These are phyloP conservation scores for Carex littledalei DNA, from an alignment of 176 grass and related monocot species.

Conservation along the genomic window DNA sequence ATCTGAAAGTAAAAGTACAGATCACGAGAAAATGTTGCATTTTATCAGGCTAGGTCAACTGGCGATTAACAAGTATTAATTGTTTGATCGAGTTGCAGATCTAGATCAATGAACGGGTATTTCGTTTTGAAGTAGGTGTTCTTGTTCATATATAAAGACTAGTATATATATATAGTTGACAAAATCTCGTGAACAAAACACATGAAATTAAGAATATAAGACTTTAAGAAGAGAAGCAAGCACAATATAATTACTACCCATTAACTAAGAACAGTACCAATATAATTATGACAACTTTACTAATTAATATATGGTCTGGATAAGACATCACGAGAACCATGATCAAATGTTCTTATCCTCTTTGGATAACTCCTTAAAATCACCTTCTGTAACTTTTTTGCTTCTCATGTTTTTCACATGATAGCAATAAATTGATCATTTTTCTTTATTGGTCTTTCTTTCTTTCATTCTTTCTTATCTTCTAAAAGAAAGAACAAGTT, in stretches of 20 bases:
- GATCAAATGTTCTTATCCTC: conserved; percentile 19
- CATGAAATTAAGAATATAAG: neutral
- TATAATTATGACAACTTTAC: neutral
- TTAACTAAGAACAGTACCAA: neutral
- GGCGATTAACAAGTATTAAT: neutral
- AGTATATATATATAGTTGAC: neutral
- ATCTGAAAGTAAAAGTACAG: conserved; percentile 9
- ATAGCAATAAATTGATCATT: neutral
- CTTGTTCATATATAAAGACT: neutral
- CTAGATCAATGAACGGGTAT: neutral
- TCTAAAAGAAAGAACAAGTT: neutral
- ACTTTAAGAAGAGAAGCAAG: neutral
- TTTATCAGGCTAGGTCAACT: neutral
- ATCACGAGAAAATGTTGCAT: neutral
- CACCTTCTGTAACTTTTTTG: neutral
- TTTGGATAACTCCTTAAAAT: conserved; percentile 14
- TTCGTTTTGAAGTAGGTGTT: neutral
- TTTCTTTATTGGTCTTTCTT: neutral
- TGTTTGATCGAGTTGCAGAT: neutral
- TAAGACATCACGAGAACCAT: conserved; percentile 10
- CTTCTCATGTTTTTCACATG: neutral
- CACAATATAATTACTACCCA: neutral
- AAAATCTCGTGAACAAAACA: conserved; percentile 14
- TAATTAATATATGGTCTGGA: neutral
- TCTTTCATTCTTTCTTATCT: neutral